Percentiles rank a stretch among this genome's conserved stretches.
These are phyloP conservation scores for Gossypium gossypioides DNA, from an alignment of 441 rosid genomes.

Conservation along the genomic window DNA sequence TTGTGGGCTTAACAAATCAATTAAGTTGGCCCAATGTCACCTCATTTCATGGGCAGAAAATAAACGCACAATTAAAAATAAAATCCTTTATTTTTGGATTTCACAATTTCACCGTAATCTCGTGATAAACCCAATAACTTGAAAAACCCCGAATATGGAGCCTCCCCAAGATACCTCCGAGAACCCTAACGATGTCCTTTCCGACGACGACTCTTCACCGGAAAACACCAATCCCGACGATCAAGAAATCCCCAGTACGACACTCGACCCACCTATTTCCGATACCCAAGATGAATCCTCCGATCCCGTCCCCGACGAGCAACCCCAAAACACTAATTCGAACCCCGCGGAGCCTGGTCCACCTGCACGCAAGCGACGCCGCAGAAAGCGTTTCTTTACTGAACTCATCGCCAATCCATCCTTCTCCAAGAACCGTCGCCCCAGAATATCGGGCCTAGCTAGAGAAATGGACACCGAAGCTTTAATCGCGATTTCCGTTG, in stretches of 20 bases:
- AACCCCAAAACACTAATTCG: slow-evolving; percentile 30
- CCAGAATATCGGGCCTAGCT: slow-evolving; percentile 34
- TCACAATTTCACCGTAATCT: background rate
- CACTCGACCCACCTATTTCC: slow-evolving; percentile 36
- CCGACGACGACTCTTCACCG: slow-evolving; percentile 39
- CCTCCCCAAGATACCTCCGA: slow-evolving; percentile 25
- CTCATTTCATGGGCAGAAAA: background rate
- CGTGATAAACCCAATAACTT: background rate
- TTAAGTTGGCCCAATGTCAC: background rate
- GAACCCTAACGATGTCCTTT: slow-evolving; percentile 26
- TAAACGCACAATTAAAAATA: too few species aligned
- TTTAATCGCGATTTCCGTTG: slow-evolving; percentile 64
- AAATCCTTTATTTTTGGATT: background rate
- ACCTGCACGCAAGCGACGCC: slow-evolving; percentile 47
- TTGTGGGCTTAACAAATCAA: background rate
- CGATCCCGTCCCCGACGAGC: slow-evolving; percentile 37
- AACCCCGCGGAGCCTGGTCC: slow-evolving; percentile 36
- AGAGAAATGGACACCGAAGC: slow-evolving; percentile 78
- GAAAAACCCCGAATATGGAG: background rate
- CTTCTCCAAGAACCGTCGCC: slow-evolving; percentile 48
- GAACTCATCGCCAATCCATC: slow-evolving; percentile 64
- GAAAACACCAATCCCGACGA: slow-evolving; percentile 26
- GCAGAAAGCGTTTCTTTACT: slow-evolving; percentile 83
- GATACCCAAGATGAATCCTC: slow-evolving; percentile 71
- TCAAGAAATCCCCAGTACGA: slow-evolving; percentile 20